Evolutionary conservation across 1,284 basidiomycete species (phyloP).

Genomic region (Ustilago tritici): DNA sequence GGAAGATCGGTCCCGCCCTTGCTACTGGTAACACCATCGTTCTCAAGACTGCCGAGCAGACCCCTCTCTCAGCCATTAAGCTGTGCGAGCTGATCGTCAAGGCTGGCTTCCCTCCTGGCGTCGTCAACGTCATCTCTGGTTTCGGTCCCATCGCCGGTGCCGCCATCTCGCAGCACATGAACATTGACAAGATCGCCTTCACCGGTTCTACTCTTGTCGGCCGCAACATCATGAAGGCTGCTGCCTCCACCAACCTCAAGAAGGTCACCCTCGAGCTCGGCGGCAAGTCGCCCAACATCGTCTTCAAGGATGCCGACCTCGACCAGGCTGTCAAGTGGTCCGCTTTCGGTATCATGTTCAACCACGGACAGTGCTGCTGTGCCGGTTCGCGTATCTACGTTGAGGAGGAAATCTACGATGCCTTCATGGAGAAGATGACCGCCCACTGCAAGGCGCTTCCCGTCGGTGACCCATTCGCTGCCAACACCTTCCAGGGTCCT

Average conservation of each 20-base stretch:
- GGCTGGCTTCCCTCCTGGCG: conserved; percentile 82
- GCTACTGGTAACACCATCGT: conserved; percentile 71
- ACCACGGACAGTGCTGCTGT: conserved; percentile 75
- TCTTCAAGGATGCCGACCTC: conserved; percentile 76
- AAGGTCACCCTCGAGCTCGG: conserved; percentile 85
- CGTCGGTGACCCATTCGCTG: conserved; percentile 84
- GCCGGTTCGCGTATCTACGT: conserved; percentile 81
- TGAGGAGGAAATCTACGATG: conserved; percentile 76
- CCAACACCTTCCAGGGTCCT: conserved; percentile 83
- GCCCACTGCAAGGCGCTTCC: conserved; percentile 74
- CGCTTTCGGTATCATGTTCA: conserved; percentile 83
- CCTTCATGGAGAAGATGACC: conserved; percentile 76
- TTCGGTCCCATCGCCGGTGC: conserved; percentile 85
- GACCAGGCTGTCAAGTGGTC: conserved; percentile 73
- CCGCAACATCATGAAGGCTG: conserved; percentile 79
- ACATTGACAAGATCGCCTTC: conserved; percentile 76
- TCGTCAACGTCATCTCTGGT: conserved; percentile 82
- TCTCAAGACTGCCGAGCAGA: conserved; percentile 79
- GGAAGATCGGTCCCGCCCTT: conserved; percentile 75
- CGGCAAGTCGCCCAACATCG: conserved; percentile 86
- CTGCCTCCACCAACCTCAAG: conserved; percentile 86
- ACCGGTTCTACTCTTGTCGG: conserved; percentile 79
- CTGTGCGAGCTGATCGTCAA: conserved; percentile 80
- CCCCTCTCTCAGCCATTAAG: conserved; percentile 78
- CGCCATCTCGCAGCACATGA: conserved; percentile 74